These are phyloP conservation scores for Penicillium argentinense DNA, from an alignment of 495 filamentous ascomycete species.

Conservation along the genomic window DNA sequence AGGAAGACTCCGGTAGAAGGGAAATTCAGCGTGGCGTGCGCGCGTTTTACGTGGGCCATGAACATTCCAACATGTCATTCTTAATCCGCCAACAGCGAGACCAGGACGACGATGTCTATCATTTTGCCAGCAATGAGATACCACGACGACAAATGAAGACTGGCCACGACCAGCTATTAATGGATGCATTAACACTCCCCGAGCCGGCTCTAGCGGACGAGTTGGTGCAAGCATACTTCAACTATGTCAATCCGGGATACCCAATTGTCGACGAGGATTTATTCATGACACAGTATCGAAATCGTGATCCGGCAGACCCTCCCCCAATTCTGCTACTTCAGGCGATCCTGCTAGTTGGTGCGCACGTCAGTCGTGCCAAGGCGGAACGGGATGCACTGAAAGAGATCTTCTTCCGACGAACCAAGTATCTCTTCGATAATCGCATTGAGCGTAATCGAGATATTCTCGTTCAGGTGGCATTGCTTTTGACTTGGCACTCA, in stretches of 20 bases:
- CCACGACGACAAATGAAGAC: slow-evolving; percentile 44
- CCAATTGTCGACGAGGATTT: slow-evolving; percentile 48
- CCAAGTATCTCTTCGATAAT: slow-evolving; percentile 49
- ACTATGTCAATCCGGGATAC: slow-evolving; percentile 44
- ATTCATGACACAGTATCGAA: slow-evolving; percentile 50
- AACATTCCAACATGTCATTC: slow-evolving; percentile 53
- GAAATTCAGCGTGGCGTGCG: slow-evolving; percentile 48
- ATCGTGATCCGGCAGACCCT: slow-evolving; percentile 44
- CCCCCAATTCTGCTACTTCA: slow-evolving; percentile 48
- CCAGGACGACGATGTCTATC: slow-evolving; percentile 46
- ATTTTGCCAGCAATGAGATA: slow-evolving; percentile 50
- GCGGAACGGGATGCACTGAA: slow-evolving; percentile 45
- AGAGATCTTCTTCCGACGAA: slow-evolving; percentile 48
- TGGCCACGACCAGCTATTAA: slow-evolving; percentile 48
- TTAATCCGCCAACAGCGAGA: slow-evolving; percentile 50
- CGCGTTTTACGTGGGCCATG: slow-evolving; percentile 51
- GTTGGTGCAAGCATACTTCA: slow-evolving; percentile 48
- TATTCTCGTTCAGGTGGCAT: slow-evolving; percentile 46
- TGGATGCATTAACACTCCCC: slow-evolving; percentile 48
- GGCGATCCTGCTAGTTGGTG: slow-evolving; percentile 46
- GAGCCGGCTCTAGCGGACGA: slow-evolving; percentile 47
- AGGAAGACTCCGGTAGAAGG: slow-evolving; percentile 40
- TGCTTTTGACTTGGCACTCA: slow-evolving; percentile 50
- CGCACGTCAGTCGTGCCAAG: slow-evolving; percentile 42
- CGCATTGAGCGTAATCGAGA: slow-evolving; percentile 52